Conservation (phyloP, 2,329 filamentous ascomycete genomes). For the Colletotrichum truncatum region DNA sequence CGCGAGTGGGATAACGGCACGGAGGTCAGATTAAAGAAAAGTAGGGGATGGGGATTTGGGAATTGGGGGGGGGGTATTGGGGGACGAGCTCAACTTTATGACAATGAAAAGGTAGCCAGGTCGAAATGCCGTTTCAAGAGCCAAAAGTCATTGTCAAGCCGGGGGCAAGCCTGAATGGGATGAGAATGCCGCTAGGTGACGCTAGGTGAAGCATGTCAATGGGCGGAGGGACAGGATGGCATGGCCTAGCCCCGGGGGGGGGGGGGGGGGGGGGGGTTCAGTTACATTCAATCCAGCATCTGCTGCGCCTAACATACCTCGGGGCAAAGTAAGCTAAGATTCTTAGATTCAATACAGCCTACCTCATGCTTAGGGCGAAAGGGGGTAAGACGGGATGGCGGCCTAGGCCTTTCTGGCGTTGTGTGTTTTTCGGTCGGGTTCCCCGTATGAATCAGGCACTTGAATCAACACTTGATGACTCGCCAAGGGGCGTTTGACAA, state of each 20-base stretch:
- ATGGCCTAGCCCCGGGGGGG: neutral
- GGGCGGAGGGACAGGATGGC: neutral
- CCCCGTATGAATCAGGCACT: neutral
- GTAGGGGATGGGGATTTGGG: too few species aligned
- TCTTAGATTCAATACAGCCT: neutral
- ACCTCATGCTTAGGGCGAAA: neutral
- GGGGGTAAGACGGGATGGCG: neutral
- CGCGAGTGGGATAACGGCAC: neutral
- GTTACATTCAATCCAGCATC: too few species aligned
- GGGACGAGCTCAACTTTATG: conserved; percentile 15
- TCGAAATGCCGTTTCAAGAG: neutral
- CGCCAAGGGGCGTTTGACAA: too few species aligned
- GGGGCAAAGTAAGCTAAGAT: neutral
- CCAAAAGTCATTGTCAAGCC: neutral
- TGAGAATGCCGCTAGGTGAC: neutral
- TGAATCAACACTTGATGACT: neutral
- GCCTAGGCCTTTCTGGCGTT: neutral
- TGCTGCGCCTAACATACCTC: neutral
- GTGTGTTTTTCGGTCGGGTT: neutral
- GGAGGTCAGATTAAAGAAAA: too few species aligned
- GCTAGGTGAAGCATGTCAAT: neutral
- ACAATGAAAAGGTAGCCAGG: neutral
- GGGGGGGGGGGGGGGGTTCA: too few species aligned
- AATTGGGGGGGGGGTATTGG: too few species aligned
- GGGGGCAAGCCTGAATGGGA: conserved; percentile 13